Evolutionary conservation across 805 yeast genomes (phyloP).

Genomic region (Tetrapisispora taiwanensis): DNA sequence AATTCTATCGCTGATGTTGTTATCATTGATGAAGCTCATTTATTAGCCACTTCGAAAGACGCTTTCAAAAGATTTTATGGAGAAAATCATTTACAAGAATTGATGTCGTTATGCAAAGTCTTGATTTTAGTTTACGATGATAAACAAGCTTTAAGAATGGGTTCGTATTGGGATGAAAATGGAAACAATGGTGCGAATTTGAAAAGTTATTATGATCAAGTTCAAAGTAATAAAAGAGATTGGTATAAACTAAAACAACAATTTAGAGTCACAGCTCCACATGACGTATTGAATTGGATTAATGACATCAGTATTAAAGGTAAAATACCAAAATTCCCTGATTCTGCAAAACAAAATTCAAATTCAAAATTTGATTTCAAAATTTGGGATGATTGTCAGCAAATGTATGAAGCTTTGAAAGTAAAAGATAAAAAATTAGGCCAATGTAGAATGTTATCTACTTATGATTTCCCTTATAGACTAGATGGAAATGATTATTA

Average conservation of each 20-base stretch:
- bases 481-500: constrained; percentile 37
- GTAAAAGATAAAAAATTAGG: constrained; percentile 27
- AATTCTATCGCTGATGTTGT: constrained; percentile 30
- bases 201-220: constrained; percentile 11
- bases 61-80: constrained; percentile 37
- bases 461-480: constrained; percentile 40
- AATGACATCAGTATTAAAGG: constrained; percentile 27
- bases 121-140: constrained; percentile 37
- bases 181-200: constrained; percentile 32
- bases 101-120: constrained; percentile 32
- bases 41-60: constrained; percentile 35
- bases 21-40: constrained; percentile 39
- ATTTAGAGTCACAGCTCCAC: constrained; percentile 34
- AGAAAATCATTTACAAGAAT: constrained; percentile 35
- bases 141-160: constrained; percentile 38
- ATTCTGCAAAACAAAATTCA: constrained; percentile 8
- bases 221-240: constrained; percentile 12
- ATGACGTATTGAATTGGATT: constrained; percentile 36
- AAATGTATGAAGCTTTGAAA: constrained; percentile 32
- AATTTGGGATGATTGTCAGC: constrained; percentile 34
- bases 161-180: constrained; percentile 34
- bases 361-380: constrained; percentile 24
- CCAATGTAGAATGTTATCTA: constrained; percentile 35
- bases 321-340: constrained; percentile 30
- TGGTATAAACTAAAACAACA: constrained; percentile 32